These are phyloP conservation scores for Pisolithus orientalis DNA, from an alignment of 768 basidiomycete species.

Conservation along the genomic window DNA sequence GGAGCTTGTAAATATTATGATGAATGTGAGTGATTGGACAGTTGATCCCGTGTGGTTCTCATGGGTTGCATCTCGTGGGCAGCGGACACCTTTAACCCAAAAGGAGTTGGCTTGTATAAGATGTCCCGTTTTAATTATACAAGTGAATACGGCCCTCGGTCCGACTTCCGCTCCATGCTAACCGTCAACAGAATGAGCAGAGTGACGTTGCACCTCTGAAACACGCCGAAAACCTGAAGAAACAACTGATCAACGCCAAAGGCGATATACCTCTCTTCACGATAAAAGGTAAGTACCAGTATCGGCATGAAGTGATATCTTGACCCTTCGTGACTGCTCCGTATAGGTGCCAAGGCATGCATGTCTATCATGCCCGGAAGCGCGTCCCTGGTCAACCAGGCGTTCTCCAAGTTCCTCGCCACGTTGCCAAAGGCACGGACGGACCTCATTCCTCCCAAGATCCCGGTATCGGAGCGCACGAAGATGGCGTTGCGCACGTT, in stretches of 20 bases:
- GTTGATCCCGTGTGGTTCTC: neutral
- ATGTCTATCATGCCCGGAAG: constrained; percentile 50
- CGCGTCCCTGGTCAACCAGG: constrained; percentile 59
- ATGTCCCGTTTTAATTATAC: constrained; percentile 63
- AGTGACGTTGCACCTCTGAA: constrained; percentile 47
- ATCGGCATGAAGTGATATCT: neutral
- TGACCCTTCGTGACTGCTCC: neutral
- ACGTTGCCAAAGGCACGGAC: constrained; percentile 47
- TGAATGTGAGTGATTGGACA: constrained; percentile 44
- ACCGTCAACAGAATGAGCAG: constrained; percentile 46
- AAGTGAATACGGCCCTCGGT: constrained; percentile 36
- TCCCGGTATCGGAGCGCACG: constrained; percentile 44
- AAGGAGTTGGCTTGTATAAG: constrained; percentile 46
- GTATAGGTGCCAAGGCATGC: constrained; percentile 47
- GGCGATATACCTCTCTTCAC: constrained; percentile 46
- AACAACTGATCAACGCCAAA: constrained; percentile 41
- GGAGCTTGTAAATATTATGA: constrained; percentile 47
- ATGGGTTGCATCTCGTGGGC: neutral
- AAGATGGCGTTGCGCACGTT: constrained; percentile 45
- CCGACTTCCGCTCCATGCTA: neutral
- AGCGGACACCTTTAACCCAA: constrained; percentile 52
- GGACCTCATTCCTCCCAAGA: constrained; percentile 35
- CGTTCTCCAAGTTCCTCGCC: constrained; percentile 54
- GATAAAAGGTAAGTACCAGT: constrained; percentile 48
- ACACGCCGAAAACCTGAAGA: constrained; percentile 49